These are phyloP conservation scores for Lanmaoa pseudosensibilis DNA, from an alignment of 768 basidiomycete genomes.

Conservation along the genomic window DNA sequence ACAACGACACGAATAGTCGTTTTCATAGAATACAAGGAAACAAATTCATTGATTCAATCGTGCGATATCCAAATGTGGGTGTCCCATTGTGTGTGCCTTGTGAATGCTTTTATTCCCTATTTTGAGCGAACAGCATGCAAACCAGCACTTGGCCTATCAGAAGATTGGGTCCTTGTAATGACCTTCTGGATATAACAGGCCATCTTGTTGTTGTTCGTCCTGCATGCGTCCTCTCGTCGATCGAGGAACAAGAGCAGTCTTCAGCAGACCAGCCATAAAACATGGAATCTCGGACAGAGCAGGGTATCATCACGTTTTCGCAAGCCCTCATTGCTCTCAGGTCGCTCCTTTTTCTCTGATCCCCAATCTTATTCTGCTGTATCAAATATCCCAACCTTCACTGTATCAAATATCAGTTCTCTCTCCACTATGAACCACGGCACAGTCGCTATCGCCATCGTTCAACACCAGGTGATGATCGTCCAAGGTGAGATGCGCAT, in stretches of 20 bases:
- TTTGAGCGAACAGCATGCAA: neutral
- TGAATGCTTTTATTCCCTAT: neutral
- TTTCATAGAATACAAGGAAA: neutral
- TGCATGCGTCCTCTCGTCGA: neutral
- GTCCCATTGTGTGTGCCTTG: constrained; percentile 1
- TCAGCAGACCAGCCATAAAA: constrained; percentile 23
- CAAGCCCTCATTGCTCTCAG: neutral
- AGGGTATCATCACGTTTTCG: neutral
- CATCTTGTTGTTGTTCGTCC: constrained; percentile 14
- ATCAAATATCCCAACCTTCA: constrained; percentile 12
- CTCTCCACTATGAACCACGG: constrained; percentile 47
- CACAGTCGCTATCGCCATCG: constrained; percentile 65
- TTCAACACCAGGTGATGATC: constrained; percentile 65
- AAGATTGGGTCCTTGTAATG: constrained; percentile 3
- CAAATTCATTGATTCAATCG: neutral
- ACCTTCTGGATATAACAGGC: constrained; percentile 5
- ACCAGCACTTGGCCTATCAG: neutral
- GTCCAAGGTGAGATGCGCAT: constrained; percentile 53
- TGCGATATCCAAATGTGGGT: neutral
- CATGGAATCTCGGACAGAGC: neutral
- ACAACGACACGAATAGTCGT: neutral
- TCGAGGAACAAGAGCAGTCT: constrained; percentile 19
- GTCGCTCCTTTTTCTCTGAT: constrained; percentile 5
- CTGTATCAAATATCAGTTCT: constrained; percentile 16
- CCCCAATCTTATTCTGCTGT: constrained; percentile 11